Evolutionary conservation across 345 rosid species (phyloP).

Genomic region (Moricandia arvensis): DNA sequence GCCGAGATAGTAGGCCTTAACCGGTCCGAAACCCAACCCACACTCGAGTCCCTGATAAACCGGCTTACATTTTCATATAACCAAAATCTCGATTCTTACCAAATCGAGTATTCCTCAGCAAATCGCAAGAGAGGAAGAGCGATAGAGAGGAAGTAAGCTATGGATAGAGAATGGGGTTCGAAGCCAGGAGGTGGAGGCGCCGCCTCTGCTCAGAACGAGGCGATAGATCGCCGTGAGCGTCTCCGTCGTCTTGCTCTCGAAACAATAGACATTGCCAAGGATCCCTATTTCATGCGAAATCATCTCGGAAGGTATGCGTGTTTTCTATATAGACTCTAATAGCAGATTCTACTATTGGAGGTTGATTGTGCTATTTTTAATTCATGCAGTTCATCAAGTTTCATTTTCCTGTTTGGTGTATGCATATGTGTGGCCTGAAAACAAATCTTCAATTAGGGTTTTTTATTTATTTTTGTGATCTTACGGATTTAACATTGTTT

Average conservation of each 20-base stretch:
- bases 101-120: not conserved
- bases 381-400: not conserved
- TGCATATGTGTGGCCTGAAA: not conserved
- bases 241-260: conserved; percentile 97
- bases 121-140: conserved; percentile 6
- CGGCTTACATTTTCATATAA: not conserved
- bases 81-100: not conserved
- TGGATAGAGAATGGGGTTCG: conserved; percentile 99
- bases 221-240: conserved; percentile 96
- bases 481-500: conserved; percentile 6
- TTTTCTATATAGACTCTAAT: not conserved
- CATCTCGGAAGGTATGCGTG: conserved; percentile 80
- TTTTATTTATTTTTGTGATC: not conserved
- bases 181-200: conserved; percentile 99
- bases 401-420: not conserved
- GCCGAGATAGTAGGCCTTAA: conserved; percentile 4
- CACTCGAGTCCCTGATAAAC: not conserved
- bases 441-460: conserved; percentile 8
- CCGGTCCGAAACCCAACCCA: not conserved
- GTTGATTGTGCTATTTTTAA: not conserved
- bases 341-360: not conserved
- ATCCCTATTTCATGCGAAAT: conserved; percentile 98
- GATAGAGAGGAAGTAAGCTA: conserved; percentile 17
- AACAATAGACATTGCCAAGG: conserved; percentile 96
- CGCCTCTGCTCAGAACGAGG: conserved; percentile 94